phyloP scores from a whole-genome alignment of 2,329 filamentous ascomycete species.

The Colletotrichum theobromicola region DNA sequence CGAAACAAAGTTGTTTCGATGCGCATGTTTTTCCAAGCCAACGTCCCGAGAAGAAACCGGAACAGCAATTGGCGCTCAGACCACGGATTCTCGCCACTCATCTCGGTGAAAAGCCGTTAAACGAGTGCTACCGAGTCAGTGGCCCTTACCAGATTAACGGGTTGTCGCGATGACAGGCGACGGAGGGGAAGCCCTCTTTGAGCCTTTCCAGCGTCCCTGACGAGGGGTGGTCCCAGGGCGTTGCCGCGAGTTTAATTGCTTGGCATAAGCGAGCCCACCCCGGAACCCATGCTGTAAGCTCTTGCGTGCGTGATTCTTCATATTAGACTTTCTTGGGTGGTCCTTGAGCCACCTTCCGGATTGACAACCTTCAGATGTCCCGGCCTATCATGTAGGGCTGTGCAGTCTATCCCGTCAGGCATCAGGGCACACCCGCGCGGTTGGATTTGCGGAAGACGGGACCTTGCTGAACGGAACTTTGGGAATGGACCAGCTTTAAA shows the following conservation, averaged over 20 bases:
- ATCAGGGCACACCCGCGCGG: neutral
- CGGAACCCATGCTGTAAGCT: neutral
- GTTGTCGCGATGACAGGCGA: neutral
- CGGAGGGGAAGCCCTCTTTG: neutral
- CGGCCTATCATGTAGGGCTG: neutral
- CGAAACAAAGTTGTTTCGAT: constrained; percentile 3
- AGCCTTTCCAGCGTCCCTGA: neutral
- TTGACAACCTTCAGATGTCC: neutral
- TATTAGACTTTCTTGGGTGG: neutral
- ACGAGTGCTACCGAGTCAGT: neutral
- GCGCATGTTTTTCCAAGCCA: neutral
- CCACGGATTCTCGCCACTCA: neutral
- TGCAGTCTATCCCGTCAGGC: neutral
- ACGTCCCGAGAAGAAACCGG: neutral
- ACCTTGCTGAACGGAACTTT: neutral
- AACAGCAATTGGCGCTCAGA: neutral
- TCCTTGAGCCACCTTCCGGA: neutral
- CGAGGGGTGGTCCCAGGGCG: neutral
- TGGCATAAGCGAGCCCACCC: neutral
- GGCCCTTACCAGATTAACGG: neutral
- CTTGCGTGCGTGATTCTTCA: neutral
- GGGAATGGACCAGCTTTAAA: neutral
- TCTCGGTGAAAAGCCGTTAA: neutral
- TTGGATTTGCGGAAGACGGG: neutral
- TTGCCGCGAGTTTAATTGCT: neutral